Base-by-base conservation (phyloP, 2,329 filamentous ascomycete species). In the Penicillium olsonii region DNA sequence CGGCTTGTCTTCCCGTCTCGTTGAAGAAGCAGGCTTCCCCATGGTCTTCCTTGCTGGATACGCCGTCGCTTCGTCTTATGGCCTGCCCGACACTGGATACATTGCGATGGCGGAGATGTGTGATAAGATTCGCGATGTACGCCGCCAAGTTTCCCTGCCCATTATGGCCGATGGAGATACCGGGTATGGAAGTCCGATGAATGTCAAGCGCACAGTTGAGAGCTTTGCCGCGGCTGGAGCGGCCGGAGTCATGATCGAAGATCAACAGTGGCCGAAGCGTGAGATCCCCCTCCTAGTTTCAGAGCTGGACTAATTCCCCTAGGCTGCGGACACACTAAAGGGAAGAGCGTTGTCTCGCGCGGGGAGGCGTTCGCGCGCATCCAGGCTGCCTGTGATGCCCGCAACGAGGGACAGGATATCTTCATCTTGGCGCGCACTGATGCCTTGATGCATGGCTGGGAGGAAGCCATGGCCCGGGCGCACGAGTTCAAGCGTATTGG, bases 191-290 rank as follows among this genome's bases (percentile, higher is more conserved):
- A 69, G 72, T 34, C 72, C 75, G 3, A 73, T 77, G 72, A 78
- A 77, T 40, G 75, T 78, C 1, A 68, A 67, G 33, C 55, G 75
- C 14, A 77, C 75, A 0, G 75, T 78, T 3, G 68, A 77, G 53
- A 65, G 64, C 6, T 78, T 72, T 54, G 75, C 75, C 0, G 53
- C 61, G 4, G 75, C 75, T 1, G 74, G 67, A 0, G 67, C 68
- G 1, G 68, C 68, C 4, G 68, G 69, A 0, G 50, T 70, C 11
- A 72, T 71, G 73, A 75, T 78, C 46, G 75, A 78, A 48, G 75
- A 78, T 45, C 75, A 78, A 52, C 75, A 72, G 1, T 78, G 75
- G 75, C 75, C 76, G 6, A 78, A 78, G 48, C 60, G 75, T 78
- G 47, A 55, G 68, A 26, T 31, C 18, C 29, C 5, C 18, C 5